A percentile compares a stretch with the other conserved stretches of the same genome.
Evolutionary conservation across 257 asterid species (phyloP).

Genomic region (Echites panduratus): DNA sequence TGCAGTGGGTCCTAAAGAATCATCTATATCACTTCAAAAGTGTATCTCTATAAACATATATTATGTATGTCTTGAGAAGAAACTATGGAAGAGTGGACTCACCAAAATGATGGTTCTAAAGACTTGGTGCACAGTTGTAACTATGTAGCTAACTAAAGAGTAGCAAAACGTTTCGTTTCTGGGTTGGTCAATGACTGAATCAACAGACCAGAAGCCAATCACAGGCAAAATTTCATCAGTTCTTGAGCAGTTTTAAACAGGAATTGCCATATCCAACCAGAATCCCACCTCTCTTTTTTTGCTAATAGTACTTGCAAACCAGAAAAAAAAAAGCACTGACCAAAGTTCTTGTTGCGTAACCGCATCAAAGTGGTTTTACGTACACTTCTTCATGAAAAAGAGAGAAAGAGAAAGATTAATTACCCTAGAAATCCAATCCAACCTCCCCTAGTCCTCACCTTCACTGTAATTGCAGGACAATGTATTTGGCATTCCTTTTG

Average conservation of each 20-base stretch:
- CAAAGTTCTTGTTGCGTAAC: slow-evolving; percentile 4
- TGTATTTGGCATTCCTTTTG: too few species aligned
- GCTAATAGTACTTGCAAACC: background rate
- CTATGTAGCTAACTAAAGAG: slow-evolving; percentile 9
- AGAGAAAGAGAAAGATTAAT: background rate
- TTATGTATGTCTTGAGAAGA: background rate
- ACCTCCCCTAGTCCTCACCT: background rate
- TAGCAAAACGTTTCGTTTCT: slow-evolving; percentile 19
- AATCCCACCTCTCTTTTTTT: background rate
- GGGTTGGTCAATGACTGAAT: slow-evolving; percentile 17
- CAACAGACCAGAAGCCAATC: slow-evolving; percentile 13
- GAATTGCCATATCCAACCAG: background rate
- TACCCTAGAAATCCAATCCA: background rate
- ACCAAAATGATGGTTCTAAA: slow-evolving; percentile 5
- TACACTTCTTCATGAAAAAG: background rate
- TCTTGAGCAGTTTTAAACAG: slow-evolving; percentile 5
- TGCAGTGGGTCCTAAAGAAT: slow-evolving; percentile 26
- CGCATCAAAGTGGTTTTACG: background rate
- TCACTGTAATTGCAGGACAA: background rate
- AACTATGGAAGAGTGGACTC: background rate
- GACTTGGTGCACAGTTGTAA: slow-evolving; percentile 13
- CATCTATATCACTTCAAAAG: slow-evolving; percentile 20
- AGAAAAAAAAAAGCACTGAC: background rate
- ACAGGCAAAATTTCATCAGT: background rate
- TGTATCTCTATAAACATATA: background rate